Percentiles rank a stretch among this genome's conserved stretches.
Evolutionary conservation across 75 land plant genomes (phyloP).

Genomic region (Gnetum montanum): DNA sequence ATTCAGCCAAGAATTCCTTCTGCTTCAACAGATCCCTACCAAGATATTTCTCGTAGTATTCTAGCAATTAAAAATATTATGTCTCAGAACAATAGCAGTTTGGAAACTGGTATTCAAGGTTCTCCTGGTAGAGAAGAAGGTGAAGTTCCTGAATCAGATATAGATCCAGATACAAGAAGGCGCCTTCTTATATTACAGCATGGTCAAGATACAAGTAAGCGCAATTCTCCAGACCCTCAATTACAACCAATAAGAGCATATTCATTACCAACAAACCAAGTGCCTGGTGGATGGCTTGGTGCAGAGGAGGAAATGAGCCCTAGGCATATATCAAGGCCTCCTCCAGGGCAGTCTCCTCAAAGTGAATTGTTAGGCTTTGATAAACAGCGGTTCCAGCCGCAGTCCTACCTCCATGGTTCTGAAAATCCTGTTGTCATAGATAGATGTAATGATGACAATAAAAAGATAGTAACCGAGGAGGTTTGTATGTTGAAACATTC

Average conservation of each 20-base stretch:
- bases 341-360: conserved; percentile 25
- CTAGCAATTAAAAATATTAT: background rate
- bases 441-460: conserved; percentile 2
- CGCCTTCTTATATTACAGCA: conserved; percentile 43
- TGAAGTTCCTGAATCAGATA: conserved; percentile 41
- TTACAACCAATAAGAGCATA: conserved; percentile 7
- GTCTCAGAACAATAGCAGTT: background rate
- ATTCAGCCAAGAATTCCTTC: background rate
- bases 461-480: conserved; percentile 24
- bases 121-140: conserved; percentile 40
- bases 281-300: conserved; percentile 38
- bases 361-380: conserved; percentile 30
- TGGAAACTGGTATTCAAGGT: conserved; percentile 12
- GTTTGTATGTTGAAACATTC: conserved; percentile 6
- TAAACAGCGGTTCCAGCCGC: conserved; percentile 19
- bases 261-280: conserved; percentile 14
- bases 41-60: conserved; percentile 6
- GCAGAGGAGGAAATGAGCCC: conserved; percentile 42
- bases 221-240: conserved; percentile 6
- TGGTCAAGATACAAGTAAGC: conserved; percentile 29
- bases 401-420: conserved; percentile 15
- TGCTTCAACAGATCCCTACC: conserved; percentile 2
- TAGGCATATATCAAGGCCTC: conserved; percentile 19
- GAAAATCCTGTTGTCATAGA: conserved; percentile 6
- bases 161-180: conserved; percentile 53